A percentile compares a stretch with the other conserved stretches of the same genome.
These are phyloP conservation scores for Beauveria sp. DNA, from an alignment of 2,329 filamentous ascomycete genomes.

Conservation along the genomic window DNA sequence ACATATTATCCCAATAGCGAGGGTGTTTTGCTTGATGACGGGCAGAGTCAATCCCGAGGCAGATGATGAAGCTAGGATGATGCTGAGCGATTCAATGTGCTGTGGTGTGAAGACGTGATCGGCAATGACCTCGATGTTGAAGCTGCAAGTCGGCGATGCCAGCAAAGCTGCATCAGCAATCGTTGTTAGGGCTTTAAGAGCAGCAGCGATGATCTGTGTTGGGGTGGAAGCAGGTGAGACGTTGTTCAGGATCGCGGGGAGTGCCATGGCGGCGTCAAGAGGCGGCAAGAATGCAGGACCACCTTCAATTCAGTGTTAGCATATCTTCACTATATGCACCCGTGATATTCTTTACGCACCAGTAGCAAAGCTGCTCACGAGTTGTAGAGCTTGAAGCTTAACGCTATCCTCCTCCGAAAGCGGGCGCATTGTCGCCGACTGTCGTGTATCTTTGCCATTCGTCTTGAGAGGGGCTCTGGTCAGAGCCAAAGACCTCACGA, in stretches of 20 bases:
- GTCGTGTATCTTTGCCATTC: conserved; percentile 32
- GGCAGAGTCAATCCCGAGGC: conserved; percentile 45
- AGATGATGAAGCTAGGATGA: conserved; percentile 46
- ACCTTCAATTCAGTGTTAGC: conserved; percentile 40
- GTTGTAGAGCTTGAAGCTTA: conserved; percentile 70
- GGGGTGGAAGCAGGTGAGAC: conserved; percentile 59
- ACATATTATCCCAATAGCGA: conserved; percentile 50
- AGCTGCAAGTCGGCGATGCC: conserved; percentile 41
- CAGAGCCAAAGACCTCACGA: conserved; percentile 39
- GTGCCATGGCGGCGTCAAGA: conserved; percentile 57
- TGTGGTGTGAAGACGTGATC: conserved; percentile 56
- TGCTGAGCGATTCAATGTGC: conserved; percentile 54
- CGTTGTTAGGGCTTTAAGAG: conserved; percentile 66
- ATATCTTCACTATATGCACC: not conserved
- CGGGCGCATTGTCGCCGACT: conserved; percentile 25
- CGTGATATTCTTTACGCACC: conserved; percentile 43
- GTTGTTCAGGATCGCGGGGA: conserved; percentile 64
- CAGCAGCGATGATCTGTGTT: conserved; percentile 60
- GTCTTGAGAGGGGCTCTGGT: conserved; percentile 25
- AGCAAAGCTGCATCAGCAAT: conserved; percentile 59
- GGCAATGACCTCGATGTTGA: conserved; percentile 46
- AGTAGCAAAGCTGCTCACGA: conserved; percentile 78
- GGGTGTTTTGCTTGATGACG: conserved; percentile 53
- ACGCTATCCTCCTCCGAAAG: conserved; percentile 58
- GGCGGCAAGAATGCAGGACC: conserved; percentile 72